Percentiles rank a stretch among this genome's conserved stretches.
Evolutionary conservation across 1,284 basidiomycete species (phyloP).

Genomic region (Naganishia albida): DNA sequence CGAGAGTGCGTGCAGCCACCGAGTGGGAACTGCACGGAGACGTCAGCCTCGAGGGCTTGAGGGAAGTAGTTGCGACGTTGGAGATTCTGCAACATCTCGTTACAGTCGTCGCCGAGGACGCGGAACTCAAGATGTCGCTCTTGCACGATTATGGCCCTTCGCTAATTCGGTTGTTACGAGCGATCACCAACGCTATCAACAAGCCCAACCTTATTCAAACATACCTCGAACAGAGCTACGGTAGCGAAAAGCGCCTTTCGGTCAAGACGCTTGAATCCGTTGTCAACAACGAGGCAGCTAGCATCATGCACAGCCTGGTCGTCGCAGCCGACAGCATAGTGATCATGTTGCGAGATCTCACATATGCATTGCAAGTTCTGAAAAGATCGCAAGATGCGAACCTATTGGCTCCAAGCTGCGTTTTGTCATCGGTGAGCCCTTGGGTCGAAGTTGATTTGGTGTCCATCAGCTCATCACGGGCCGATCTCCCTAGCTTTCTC

Average conservation of each 20-base stretch:
- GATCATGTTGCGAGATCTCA: conserved; percentile 19
- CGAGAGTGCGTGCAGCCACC: conserved; percentile 19
- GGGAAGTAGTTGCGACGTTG: conserved; percentile 26
- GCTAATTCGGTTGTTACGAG: conserved; percentile 11
- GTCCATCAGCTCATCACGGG: background rate
- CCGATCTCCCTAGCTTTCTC: background rate
- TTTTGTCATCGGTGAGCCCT: conserved; percentile 20
- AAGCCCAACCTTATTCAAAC: conserved; percentile 21
- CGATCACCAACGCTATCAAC: conserved; percentile 18
- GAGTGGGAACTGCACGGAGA: conserved; percentile 31
- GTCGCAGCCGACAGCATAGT: conserved; percentile 14
- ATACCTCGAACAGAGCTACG: conserved; percentile 13
- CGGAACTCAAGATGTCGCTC: conserved; percentile 17
- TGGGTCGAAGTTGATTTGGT: background rate
- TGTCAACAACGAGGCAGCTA: conserved; percentile 9
- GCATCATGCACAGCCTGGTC: conserved; percentile 16
- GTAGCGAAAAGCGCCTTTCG: background rate
- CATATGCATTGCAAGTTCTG: conserved; percentile 15
- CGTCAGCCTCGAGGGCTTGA: conserved; percentile 18
- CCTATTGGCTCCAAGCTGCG: conserved; percentile 20
- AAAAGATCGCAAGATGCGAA: conserved; percentile 15
- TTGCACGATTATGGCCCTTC: conserved; percentile 8
- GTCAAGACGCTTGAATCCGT: background rate
- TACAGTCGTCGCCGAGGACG: conserved; percentile 22
- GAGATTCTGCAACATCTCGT: conserved; percentile 29